Evolutionary conservation across 305 asterid species (phyloP), one percentile per base, ranked within the genome.

Genomic region (Solanum aculeatissimum): DNA sequence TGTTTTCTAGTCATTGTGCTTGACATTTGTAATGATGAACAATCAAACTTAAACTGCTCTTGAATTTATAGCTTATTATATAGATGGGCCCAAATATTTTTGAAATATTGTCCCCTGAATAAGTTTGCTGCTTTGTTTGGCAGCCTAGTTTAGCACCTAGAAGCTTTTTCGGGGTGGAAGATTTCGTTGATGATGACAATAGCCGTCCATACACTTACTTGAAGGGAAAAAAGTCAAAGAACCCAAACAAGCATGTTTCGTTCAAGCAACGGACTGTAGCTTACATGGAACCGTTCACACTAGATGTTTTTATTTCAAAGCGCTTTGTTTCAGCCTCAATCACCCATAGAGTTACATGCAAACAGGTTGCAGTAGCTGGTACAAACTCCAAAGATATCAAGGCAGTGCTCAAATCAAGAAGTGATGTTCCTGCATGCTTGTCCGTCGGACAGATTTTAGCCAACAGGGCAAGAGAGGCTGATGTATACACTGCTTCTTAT

Each of bases 141-240:
- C 95, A 95, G 98, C 88, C 92, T 79, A 80, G 57, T 78, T 86
- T 86, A 74, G 91, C 91, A 16, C 97, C 98, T 47, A 93, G 99
- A 89, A 96, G 99, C 91, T 96, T 96, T 90, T 96, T 96, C 29
- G 98, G 98, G 9, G 98, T 95, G 14, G 99, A 95, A 88, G 99
- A 96, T 90, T 96, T 93, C 62, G 89, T 94, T 1, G 98, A 96
- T 69, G 99, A 96, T 75, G 93, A 96, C 62, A 95, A 95, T 58
- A 95, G 98, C 91, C 88, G 98, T 53, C 98, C 98, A 21, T 96
- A 96, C 91, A 92, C 97, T 19, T 96, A 92, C 84, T 92, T 94
- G 53, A 96, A 95, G 86, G 98, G 85, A 84, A 96, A 95, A 89
- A 95, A 91, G 84, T 92, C 99, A 0, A 96, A 90, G 85, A 93